Evolutionary conservation across 2,329 filamentous ascomycete genomes (phyloP).

Genomic region (Pseudohalonectria lignicola): DNA sequence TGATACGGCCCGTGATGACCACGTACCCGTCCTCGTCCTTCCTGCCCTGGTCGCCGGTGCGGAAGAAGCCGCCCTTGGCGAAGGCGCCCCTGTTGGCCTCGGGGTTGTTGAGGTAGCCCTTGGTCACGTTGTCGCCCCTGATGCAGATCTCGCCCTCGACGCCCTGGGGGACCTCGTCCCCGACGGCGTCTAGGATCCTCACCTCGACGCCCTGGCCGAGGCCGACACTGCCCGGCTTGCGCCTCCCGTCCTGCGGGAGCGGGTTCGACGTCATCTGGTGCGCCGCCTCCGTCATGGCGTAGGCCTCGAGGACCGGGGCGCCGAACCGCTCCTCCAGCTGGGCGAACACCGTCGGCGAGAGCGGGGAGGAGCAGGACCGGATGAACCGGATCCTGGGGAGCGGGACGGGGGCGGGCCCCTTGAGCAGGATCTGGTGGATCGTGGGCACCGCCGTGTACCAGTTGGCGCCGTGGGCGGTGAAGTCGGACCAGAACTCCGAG

Average conservation of each 20-base stretch:
- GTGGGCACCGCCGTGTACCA: slow-evolving; percentile 94
- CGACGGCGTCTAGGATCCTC: slow-evolving; percentile 61
- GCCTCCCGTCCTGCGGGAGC: slow-evolving; percentile 53
- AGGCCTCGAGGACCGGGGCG: slow-evolving; percentile 78
- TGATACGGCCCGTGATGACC: slow-evolving; percentile 82
- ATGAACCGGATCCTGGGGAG: slow-evolving; percentile 73
- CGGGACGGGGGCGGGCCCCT: slow-evolving; percentile 55
- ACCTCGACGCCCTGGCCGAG: slow-evolving; percentile 76
- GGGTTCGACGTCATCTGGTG: slow-evolving; percentile 77
- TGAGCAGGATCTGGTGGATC: slow-evolving; percentile 81
- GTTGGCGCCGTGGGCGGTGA: slow-evolving; percentile 62
- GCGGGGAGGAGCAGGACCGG: slow-evolving; percentile 73
- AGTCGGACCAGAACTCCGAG: slow-evolving; percentile 72
- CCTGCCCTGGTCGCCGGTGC: slow-evolving; percentile 79
- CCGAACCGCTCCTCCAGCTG: slow-evolving; percentile 66
- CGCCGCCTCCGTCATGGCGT: slow-evolving; percentile 86
- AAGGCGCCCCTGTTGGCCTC: slow-evolving; percentile 66
- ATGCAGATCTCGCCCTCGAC: slow-evolving; percentile 75
- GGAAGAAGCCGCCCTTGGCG: slow-evolving; percentile 68
- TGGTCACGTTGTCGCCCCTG: slow-evolving; percentile 70
- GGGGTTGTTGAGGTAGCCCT: slow-evolving; percentile 76
- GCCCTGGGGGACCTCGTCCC: slow-evolving; percentile 57
- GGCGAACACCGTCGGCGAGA: slow-evolving; percentile 72
- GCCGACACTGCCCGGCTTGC: slow-evolving; percentile 74
- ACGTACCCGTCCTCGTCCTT: slow-evolving; percentile 72